These are phyloP conservation scores for Triticum turgidum DNA, from an alignment of 176 grass and related monocot genomes.

Conservation along the genomic window DNA sequence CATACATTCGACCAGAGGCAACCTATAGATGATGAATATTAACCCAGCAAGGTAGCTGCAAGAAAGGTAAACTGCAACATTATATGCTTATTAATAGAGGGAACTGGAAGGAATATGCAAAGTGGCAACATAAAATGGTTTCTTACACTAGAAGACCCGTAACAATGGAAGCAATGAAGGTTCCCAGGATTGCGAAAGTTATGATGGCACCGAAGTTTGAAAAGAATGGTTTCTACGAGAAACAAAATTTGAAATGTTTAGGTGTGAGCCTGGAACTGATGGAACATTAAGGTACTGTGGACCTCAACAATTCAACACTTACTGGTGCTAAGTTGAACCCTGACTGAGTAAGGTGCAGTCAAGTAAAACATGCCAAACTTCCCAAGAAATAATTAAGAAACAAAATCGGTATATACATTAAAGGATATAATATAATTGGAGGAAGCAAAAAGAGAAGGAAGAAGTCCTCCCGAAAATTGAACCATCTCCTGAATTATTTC, in stretches of 20 bases:
- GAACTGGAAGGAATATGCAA: constrained; percentile 14
- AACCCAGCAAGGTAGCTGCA: constrained; percentile 85
- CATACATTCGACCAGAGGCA: constrained; percentile 90
- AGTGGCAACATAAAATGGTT: neutral
- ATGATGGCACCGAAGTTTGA: constrained; percentile 94
- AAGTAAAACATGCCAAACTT: constrained; percentile 59
- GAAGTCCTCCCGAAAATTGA: constrained; percentile 94
- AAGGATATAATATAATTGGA: constrained; percentile 99
- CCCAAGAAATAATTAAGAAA: constrained; percentile 23
- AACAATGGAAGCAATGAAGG: constrained; percentile 81
- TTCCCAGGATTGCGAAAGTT: constrained; percentile 91
- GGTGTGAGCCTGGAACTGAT: constrained; percentile 1
- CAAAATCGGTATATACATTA: constrained; percentile 5
- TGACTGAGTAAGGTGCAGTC: constrained; percentile 71
- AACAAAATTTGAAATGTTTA: constrained; percentile 12
- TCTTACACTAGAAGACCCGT: constrained; percentile 91
- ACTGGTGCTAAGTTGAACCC: constrained; percentile 88
- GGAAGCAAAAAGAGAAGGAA: constrained; percentile 96
- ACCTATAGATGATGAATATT: constrained; percentile 67
- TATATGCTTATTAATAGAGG: constrained; percentile 12
- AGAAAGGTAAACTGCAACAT: neutral
- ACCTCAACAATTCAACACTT: constrained; percentile 43
- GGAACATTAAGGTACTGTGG: neutral
- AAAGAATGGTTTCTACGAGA: constrained; percentile 85
- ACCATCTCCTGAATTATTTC: constrained; percentile 67